Percentiles rank a stretch among this genome's conserved stretches.
Conservation (phyloP, 768 basidiomycete genomes). For the Mycena vitilis region DNA sequence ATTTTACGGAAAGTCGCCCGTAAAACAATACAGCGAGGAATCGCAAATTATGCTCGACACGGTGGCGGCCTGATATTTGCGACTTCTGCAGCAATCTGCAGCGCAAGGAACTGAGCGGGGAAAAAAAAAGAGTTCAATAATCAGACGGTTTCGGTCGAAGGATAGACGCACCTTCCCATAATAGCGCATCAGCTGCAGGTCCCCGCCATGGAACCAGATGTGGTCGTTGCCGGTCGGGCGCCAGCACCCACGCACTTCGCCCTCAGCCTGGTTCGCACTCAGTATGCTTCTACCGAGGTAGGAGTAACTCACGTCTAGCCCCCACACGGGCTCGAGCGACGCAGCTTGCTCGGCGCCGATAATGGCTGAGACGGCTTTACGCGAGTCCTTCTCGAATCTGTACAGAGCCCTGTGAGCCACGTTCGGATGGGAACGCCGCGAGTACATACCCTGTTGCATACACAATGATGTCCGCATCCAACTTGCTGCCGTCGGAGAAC, state of each 20-base stretch:
- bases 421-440: too few relatives aligned
- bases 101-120: conserved; percentile 32
- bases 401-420: too few relatives aligned
- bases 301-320: conserved; percentile 35
- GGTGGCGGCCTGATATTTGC: conserved; percentile 24
- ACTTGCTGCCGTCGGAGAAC: conserved; percentile 54
- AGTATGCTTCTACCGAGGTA: background rate
- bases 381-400: conserved; percentile 44
- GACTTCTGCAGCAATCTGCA: conserved; percentile 35
- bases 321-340: conserved; percentile 43
- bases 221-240: conserved; percentile 44
- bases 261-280: conserved; percentile 37
- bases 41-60: conserved; percentile 4
- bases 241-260: conserved; percentile 43
- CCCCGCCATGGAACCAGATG: conserved; percentile 35
- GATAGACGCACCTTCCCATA: conserved; percentile 24
- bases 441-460: conserved; percentile 58
- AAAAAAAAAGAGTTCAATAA: too few relatives aligned
- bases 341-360: conserved; percentile 21
- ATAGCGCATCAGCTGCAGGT: conserved; percentile 35
- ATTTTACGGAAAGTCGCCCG: too few relatives aligned
- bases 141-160: background rate
- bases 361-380: conserved; percentile 15
- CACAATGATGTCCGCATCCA: conserved; percentile 61
- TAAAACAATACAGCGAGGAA: too few relatives aligned